These are phyloP conservation scores for Rhodocollybia butyracea DNA, from an alignment of 768 basidiomycete genomes.

Conservation along the genomic window DNA sequence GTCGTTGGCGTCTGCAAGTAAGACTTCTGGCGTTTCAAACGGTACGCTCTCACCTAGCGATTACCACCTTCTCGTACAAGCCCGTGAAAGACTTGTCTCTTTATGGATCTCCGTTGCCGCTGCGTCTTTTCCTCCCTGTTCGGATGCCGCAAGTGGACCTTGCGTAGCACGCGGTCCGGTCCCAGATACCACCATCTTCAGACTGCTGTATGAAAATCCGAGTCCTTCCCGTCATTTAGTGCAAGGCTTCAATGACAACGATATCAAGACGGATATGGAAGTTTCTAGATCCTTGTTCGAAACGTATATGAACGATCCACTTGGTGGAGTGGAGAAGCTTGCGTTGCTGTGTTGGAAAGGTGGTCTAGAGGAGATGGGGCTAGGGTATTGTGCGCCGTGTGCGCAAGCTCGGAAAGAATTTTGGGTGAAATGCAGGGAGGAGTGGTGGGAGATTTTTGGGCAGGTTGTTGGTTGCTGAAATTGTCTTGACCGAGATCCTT, in stretches of 20 bases:
- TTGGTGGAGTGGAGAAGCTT: neutral
- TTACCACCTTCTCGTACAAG: neutral
- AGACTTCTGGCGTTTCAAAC: neutral
- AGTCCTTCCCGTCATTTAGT: no score
- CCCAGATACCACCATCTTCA: neutral
- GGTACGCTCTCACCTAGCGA: neutral
- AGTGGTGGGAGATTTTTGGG: neutral
- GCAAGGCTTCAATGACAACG: no score
- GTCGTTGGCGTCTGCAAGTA: neutral
- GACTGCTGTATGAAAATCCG: no score
- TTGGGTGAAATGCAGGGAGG: neutral
- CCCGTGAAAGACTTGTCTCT: neutral
- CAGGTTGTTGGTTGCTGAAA: neutral
- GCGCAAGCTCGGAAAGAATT: no score
- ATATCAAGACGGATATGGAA: neutral
- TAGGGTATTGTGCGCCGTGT: no score
- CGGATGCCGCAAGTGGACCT: no score
- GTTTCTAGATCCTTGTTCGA: neutral
- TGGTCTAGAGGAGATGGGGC: no score
- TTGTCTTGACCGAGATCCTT: no score
- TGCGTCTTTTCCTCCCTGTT: neutral
- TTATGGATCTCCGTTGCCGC: neutral
- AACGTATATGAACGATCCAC: neutral
- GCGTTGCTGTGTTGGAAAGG: no score
- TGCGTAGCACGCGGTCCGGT: neutral